phyloP scores from a whole-genome alignment of 1,284 basidiomycete genomes.

The Phylloporus sp. region DNA sequence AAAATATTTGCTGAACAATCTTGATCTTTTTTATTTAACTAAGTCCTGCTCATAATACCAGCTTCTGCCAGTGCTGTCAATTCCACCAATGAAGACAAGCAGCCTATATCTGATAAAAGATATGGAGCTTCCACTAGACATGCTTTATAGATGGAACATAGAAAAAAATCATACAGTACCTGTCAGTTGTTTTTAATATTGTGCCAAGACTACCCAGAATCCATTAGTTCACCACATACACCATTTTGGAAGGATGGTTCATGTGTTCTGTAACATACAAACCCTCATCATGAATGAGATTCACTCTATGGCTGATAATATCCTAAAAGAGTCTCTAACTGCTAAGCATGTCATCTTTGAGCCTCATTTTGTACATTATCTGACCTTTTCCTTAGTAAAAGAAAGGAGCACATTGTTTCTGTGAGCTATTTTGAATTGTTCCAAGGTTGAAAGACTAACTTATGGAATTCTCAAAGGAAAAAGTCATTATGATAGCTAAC shows the following conservation, averaged over 20 bases:
- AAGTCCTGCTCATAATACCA: no score
- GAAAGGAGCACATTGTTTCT: not conserved
- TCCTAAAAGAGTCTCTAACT: not conserved
- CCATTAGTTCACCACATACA: conserved; percentile 11
- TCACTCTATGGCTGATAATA: not conserved
- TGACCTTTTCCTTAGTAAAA: not conserved
- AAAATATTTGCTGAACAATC: no score
- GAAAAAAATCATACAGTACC: not conserved
- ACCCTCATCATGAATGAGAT: conserved; percentile 1
- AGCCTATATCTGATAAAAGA: no score
- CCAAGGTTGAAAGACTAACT: not conserved
- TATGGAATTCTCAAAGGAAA: not conserved
- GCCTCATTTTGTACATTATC: no score
- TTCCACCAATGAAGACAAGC: no score
- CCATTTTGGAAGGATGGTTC: conserved; percentile 10
- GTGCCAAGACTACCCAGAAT: conserved; percentile 4
- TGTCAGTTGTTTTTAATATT: not conserved
- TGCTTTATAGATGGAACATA: not conserved
- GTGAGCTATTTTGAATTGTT: not conserved
- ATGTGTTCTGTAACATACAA: conserved; percentile 16
- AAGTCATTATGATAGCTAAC: not conserved
- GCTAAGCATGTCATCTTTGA: not conserved
- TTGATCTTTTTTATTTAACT: no score
- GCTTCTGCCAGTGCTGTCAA: no score
- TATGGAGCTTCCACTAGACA: no score